Evolutionary conservation across 371 early-diverging fungal genomes (phyloP).

Genomic region (Mucor lusitanicus): DNA sequence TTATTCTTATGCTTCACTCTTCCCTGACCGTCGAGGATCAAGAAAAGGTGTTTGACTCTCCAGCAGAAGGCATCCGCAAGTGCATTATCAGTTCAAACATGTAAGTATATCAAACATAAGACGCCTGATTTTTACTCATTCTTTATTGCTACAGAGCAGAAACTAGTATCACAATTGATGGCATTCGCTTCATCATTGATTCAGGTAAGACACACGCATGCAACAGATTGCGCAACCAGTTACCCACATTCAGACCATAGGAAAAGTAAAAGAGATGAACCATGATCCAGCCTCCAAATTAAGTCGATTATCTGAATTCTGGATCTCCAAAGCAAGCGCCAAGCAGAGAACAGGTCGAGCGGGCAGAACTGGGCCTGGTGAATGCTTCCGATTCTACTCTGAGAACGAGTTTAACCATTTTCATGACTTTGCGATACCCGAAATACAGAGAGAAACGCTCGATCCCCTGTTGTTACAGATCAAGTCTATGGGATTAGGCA

Average conservation of each 20-base stretch:
- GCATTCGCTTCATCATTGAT: conserved; percentile 97
- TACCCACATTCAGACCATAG: too few species aligned
- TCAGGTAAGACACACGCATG: conserved; percentile 82
- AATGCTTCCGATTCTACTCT: conserved; percentile 97
- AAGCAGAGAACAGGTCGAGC: conserved; percentile 98
- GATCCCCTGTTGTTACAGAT: conserved; percentile 79
- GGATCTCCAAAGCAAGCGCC: conserved; percentile 97
- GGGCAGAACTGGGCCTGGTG: conserved; percentile 96
- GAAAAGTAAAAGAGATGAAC: conserved; percentile 71
- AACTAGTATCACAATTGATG: conserved; percentile 98
- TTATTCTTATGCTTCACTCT: conserved; percentile 56
- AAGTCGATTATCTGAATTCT: conserved; percentile 71
- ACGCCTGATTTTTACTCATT: not conserved
- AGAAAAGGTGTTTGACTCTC: conserved; percentile 54
- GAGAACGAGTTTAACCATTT: conserved; percentile 94
- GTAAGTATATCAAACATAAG: not conserved
- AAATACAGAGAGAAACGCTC: conserved; percentile 91
- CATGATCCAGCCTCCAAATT: conserved; percentile 53
- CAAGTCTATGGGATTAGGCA: conserved; percentile 64
- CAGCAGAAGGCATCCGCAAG: conserved; percentile 54
- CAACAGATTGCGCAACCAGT: too few species aligned
- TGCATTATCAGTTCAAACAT: conserved; percentile 59
- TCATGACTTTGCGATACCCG: conserved; percentile 82
- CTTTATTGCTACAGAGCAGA: conserved; percentile 67
- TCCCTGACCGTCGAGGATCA: conserved; percentile 55